Evolutionary conservation across 139 green algal genomes (phyloP), one percentile per base, ranked within the genome.

Genomic region (Marvania coccoides): DNA sequence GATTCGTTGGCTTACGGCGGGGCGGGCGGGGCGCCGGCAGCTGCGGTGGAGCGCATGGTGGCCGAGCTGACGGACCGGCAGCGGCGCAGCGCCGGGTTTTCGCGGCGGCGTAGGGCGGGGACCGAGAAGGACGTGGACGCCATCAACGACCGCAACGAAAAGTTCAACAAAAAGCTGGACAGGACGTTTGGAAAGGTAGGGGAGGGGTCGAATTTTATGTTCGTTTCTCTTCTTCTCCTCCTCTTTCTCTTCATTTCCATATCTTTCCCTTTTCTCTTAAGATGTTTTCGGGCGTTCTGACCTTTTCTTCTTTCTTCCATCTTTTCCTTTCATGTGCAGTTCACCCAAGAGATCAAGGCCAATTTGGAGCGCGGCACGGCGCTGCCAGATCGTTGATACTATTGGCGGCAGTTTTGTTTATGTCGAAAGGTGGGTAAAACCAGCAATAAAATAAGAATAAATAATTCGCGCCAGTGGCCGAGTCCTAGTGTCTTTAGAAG

Each of bases 121-220:
- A 82, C 89, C 4, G 81, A 88, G 59, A 76, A 83, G 57, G 89
- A 97, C 67, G 83, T 99, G 29, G 89, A 97, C 76, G 91, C 81
- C 77, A 99, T 99, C 84, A 99, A 98, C 80, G 72, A 89, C 29
- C 78, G 88, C 63, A 99, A 99, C 62, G 90, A 83, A 31, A 77
- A 92, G 69, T 98, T 97, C 87, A 99, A 99, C 83, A 87, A 87
- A 73, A 97, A 97, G 80, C 92, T 99, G 57, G 87, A 97, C 59
- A 78, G 91, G 23, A 77, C 81, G 9, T 99, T 94, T 78, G 89
- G 79, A 5, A 63, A 84, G 42, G n/a, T n/a, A n/a, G n/a, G n/a
- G n/a, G n/a, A n/a, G n/a, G n/a, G n/a, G n/a, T n/a, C n/a, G n/a
- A n/a, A n/a, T 53, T 15, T 9, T 9, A n/a, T 46, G 9, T n/a